Evolutionary conservation across 768 basidiomycete genomes (phyloP).

Genomic region (Bullera alba): DNA sequence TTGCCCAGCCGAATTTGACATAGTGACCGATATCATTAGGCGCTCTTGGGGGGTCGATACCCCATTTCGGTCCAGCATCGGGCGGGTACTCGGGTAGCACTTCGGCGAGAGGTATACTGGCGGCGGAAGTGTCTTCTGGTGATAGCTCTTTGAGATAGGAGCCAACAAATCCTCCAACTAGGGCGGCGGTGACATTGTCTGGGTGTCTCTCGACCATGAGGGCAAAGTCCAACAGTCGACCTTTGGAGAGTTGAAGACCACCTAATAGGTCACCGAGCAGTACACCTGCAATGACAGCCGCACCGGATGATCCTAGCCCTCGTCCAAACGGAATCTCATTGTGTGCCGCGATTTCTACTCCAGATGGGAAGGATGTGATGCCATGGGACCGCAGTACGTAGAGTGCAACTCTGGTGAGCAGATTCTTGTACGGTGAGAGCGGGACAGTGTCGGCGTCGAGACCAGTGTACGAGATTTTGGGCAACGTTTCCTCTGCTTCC

Average conservation of each 20-base stretch:
- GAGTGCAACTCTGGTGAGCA: constrained; percentile 92
- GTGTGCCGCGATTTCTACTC: constrained; percentile 65
- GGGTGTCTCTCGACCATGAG: constrained; percentile 99
- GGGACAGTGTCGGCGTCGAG: constrained; percentile 88
- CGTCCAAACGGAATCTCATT: constrained; percentile 98
- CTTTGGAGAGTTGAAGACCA: constrained; percentile 58
- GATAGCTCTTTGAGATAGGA: constrained; percentile 89
- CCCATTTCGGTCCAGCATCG: constrained; percentile 89
- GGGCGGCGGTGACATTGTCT: constrained; percentile 95
- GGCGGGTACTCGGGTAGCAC: constrained; percentile 92
- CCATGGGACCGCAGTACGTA: constrained; percentile 90
- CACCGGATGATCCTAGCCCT: constrained; percentile 93
- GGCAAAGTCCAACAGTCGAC: constrained; percentile 84
- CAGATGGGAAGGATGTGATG: constrained; percentile 66
- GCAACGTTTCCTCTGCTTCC: constrained; percentile 33
- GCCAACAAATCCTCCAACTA: constrained; percentile 94
- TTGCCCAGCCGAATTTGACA: constrained; percentile 78
- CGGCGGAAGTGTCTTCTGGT: constrained; percentile 67
- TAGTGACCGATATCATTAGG: constrained; percentile 89
- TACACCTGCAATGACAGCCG: constrained; percentile 97
- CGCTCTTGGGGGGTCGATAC: constrained; percentile 74
- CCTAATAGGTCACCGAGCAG: constrained; percentile 81
- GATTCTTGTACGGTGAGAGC: constrained; percentile 89
- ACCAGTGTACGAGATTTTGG: constrained; percentile 70
- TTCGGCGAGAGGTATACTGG: constrained; percentile 87